Base-by-base conservation (phyloP, 2,329 filamentous ascomycete species). In the Lomentospora prolificans region DNA sequence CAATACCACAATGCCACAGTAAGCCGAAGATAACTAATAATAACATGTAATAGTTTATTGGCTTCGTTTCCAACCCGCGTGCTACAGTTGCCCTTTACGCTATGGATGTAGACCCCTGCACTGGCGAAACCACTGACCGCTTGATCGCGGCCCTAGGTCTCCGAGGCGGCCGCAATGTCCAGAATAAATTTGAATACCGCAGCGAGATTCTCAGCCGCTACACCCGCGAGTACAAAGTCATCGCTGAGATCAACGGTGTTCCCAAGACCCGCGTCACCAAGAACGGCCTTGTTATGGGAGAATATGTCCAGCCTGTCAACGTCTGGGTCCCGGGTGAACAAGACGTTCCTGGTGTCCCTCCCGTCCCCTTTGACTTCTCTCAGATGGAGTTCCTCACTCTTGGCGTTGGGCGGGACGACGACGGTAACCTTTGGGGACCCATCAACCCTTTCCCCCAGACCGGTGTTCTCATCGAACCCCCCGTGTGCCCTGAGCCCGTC, bases 261-360 rank as follows among this genome's bases (percentile, higher is more conserved):
- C 60, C 60, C 7, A 62, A 61, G 48, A 68, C 64, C 6, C 63
- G 64, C 1, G 55, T 58, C 4, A 69, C 69, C 9, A 66, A 64
- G 60, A 70, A 70, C 57, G 67, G 66, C 4, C 62, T 72, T 39
- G 50, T 63, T 0, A 67, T 66, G 0, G 69, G 69, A 5, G 66
- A 64, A 4, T 71, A 70, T 55, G 62, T 69, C 14, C 63, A 67
- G 58, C 69, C 69, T 0, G 65, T 70, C 24, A 69, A 67, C 55
- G 63, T 65, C 33, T 70, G 67, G 68, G 62, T 72, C 10, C 68
- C 67, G 22, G 64, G 64, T n/a, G 70, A 72, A 57, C 67, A 70
- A 52, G 61, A 66, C 10, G 63, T 68, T 2, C 68, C 69, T 7
- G 69, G 69, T 2, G 62, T 63, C 0, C 62, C 67, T 3, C 69